Evolutionary conservation across 208 protist genomes (phyloP), one percentile per base, ranked within the genome.

Genomic region (Crithidia thermophila): DNA sequence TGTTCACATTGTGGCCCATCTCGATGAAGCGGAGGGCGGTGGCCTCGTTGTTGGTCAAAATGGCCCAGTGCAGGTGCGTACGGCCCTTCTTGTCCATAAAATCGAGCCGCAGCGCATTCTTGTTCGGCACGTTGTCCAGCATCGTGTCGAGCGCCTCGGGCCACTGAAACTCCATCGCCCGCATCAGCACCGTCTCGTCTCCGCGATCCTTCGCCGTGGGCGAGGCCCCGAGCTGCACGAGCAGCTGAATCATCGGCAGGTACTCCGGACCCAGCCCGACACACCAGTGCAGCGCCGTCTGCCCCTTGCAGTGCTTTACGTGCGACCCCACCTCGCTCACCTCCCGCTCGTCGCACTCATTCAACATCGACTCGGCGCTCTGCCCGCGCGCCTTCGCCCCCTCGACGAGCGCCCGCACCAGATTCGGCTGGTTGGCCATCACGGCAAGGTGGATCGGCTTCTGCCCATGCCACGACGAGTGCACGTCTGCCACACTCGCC

Each of bases 381-480:
- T 76, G 65, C 16, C 82, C 90, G 18, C 79, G 76, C 51, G 79
- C 58, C 64, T 81, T 84, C n/a, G 80, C 76, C 3, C 82, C 85
- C 13, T 77, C 68, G 10, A 91, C 64, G 27, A 95, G 64, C 28
- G 82, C 86, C 58, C 78, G 47, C 30, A 93, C 87, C 20, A 95
- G 75, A 6, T 80, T 66, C 28, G 77, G 47, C 40, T 93, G 81
- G 49, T 90, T 91, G 25, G 81, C 67, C 58, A 94, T 65, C 11
- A 95, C 87, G 14, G 90, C 90, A 23, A 95, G 81, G 28, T 95
- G 85, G 10, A 95, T 55, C 23, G 90, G 87, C 65, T 85, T 88
- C 63, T 92, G 83, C 1, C 90, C 90, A 55, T 95, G 90, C 90
- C 90, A 95, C 9, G 69, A 37, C 34, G 65, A 73, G 34, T 85